Evolutionary conservation across 805 yeast species (phyloP), one percentile per base, ranked within the genome.

Genomic region (Candida adriatica): DNA sequence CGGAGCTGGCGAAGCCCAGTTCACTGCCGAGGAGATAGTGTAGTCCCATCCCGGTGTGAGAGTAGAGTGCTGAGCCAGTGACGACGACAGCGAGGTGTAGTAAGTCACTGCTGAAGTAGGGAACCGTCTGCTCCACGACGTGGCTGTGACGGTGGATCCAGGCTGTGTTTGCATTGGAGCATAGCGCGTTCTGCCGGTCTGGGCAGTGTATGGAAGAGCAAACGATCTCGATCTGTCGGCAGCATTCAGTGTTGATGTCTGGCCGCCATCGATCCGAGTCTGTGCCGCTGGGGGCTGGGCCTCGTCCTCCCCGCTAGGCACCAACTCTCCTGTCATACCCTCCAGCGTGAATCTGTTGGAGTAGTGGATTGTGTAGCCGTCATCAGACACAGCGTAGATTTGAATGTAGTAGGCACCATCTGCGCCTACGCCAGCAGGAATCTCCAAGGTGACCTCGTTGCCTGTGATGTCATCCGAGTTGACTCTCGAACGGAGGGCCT

Each of bases 81-180:
- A 29, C 4, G 58, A 46, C 8, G 58, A 48, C 17, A 59, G 29
- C 1, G 81, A 60, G 7, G 73, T 47, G 56, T 66, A 86, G 45
- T 71, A 72, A 0, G 83, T 69, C 36, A 71, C 82, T 0, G 83
- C 64, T 30, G 86, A 73, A 1, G 94, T 73, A 15, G 92, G 77
- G 56, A 58, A 78, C 42, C 75, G 64, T 46, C 78, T 68, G 4
- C 79, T 54, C 79, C 88, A 80, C 5, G 78, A 59, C 4, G 82
- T 68, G 4, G 55, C 42, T 1, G 95, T 82, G 18, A 85, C 72
- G 8, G 62, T 64, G 2, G 83, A 52, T 4, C 80, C 83, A 8
- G 98, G 96, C 57, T 86, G 95, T 37, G 66, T 55, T 60, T 88
- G 96, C 95, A 87, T 85, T 31, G 96, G 96, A 2, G 96, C 96